A percentile compares a stretch with the other conserved stretches of the same genome.
Evolutionary conservation across 106 monocot genomes (phyloP).

Genomic region (Gastrodia elata): DNA sequence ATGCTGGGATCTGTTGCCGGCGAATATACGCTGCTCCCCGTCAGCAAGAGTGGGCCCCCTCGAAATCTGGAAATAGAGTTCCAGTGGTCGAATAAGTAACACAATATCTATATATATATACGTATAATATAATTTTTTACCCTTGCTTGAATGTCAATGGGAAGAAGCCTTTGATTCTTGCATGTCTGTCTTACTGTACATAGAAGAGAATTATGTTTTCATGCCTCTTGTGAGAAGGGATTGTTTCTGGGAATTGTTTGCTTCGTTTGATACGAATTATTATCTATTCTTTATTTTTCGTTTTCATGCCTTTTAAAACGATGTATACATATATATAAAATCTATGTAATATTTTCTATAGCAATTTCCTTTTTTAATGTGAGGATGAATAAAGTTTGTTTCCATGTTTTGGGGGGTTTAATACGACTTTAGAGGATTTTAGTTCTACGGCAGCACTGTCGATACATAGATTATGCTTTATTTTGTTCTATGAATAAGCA

Average conservation of each 20-base stretch:
- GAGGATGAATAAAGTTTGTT: no score
- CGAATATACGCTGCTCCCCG: constrained; percentile 84
- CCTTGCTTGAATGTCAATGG: neutral
- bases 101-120: no score
- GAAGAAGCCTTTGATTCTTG: neutral
- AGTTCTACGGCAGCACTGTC: no score
- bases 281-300: constrained; percentile 20
- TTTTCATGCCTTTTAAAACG: no score
- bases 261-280: constrained; percentile 21
- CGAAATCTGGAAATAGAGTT: constrained; percentile 95
- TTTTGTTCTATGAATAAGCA: no score
- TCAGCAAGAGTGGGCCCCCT: constrained; percentile 80
- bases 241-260: neutral
- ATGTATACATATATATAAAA: no score
- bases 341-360: no score
- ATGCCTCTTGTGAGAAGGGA: neutral
- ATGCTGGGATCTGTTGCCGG: constrained; percentile 93
- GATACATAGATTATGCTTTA: no score
- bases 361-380: no score
- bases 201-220: constrained; percentile 22
- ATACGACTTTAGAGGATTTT: no score
- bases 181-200: constrained; percentile 31
- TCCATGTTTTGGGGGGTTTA: no score
- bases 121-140: neutral
- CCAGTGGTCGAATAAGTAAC: constrained; percentile 93